These are phyloP conservation scores for Elsinoe perseae DNA, from an alignment of 2,329 filamentous ascomycete genomes.

Conservation along the genomic window DNA sequence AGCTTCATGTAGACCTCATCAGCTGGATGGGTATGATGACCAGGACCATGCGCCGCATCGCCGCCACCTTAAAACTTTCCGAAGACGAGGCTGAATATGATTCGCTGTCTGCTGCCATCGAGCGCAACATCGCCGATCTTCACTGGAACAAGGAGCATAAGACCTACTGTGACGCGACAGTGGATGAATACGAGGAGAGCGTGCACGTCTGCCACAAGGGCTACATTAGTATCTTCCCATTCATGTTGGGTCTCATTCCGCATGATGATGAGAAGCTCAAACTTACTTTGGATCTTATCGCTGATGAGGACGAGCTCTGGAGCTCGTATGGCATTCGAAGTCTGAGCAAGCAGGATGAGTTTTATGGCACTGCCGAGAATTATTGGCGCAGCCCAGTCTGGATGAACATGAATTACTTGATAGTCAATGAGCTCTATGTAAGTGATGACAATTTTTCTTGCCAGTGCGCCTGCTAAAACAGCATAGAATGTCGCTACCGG, in stretches of 20 bases:
- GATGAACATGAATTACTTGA: slow-evolving; percentile 94
- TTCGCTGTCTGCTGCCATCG: slow-evolving; percentile 66
- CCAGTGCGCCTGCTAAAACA: neutral
- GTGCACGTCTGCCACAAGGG: slow-evolving; percentile 89
- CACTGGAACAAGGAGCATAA: slow-evolving; percentile 80
- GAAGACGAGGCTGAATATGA: slow-evolving; percentile 70
- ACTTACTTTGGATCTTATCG: slow-evolving; percentile 67
- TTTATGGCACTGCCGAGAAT: slow-evolving; percentile 88
- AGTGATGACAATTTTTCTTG: slow-evolving; percentile 33
- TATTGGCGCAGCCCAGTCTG: slow-evolving; percentile 95
- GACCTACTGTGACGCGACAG: slow-evolving; percentile 88
- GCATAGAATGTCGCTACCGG: slow-evolving; percentile 55
- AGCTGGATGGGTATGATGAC: slow-evolving; percentile 98
- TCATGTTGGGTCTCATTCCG: slow-evolving; percentile 72
- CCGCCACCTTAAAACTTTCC: slow-evolving; percentile 60
- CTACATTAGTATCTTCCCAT: slow-evolving; percentile 89
- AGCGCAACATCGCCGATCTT: slow-evolving; percentile 79
- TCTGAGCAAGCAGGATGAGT: slow-evolving; percentile 70
- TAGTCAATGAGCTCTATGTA: slow-evolving; percentile 69
- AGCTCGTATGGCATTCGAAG: slow-evolving; percentile 82
- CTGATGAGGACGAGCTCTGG: slow-evolving; percentile 79
- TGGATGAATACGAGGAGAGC: slow-evolving; percentile 92
- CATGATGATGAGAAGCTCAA: slow-evolving; percentile 67
- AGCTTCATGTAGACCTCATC: slow-evolving; percentile 90
- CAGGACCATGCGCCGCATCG: slow-evolving; percentile 72